phyloP scores from a whole-genome alignment of 441 rosid genomes.

The Populus trichocarpa region DNA sequence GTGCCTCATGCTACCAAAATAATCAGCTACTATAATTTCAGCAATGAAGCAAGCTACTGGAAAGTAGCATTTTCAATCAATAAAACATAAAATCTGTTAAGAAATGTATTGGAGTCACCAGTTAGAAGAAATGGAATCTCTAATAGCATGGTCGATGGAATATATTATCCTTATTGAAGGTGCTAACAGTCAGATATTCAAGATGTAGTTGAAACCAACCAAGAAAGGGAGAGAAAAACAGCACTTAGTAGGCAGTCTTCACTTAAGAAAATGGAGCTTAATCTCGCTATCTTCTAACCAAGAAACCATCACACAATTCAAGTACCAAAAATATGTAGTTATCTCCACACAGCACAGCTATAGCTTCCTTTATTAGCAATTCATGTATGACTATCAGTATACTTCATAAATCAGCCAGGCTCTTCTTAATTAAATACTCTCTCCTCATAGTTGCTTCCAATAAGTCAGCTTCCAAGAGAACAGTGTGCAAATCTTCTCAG shows the following conservation, averaged over 20 bases:
- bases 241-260: background rate
- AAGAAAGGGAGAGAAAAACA: background rate
- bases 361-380: background rate
- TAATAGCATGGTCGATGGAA: background rate
- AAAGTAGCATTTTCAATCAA: constrained; percentile 3
- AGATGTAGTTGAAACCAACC: background rate
- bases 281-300: background rate
- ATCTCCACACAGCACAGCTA: background rate
- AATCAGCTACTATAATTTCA: constrained; percentile 7
- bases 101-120: background rate
- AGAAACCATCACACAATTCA: background rate
- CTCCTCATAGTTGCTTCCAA: background rate
- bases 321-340: background rate
- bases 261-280: background rate
- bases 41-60: constrained; percentile 18
- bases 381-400: background rate
- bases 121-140: background rate
- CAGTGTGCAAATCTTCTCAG: background rate
- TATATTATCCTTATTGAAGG: background rate
- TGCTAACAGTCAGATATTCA: background rate
- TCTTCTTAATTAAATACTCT: background rate
- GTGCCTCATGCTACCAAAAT: constrained; percentile 19
- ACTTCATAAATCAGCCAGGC: background rate
- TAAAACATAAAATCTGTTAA: background rate
- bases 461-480: background rate